Conservation (phyloP, 441 rosid species). For the Sinapis alba region DNA sequence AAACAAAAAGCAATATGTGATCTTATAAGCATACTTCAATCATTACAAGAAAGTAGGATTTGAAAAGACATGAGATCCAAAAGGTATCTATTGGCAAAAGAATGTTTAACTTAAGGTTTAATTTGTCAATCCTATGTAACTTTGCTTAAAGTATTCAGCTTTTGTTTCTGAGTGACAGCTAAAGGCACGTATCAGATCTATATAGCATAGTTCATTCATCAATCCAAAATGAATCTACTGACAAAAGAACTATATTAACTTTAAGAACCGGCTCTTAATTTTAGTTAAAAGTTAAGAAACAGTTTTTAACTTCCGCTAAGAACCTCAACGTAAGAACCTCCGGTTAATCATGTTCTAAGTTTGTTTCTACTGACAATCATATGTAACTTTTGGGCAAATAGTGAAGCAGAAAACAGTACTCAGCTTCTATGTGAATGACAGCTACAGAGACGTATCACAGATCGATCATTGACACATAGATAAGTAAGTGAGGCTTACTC, state of each 20-base stretch:
- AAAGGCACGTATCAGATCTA: not conserved
- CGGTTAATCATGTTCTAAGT: too few species aligned
- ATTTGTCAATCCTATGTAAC: not conserved
- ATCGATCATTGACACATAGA: not conserved
- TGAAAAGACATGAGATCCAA: not conserved
- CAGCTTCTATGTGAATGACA: not conserved
- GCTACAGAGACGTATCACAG: not conserved
- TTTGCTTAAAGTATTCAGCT: not conserved
- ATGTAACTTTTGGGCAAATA: not conserved
- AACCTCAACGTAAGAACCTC: too few species aligned
- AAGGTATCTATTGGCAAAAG: not conserved
- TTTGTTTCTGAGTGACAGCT: not conserved
- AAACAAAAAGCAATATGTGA: not conserved
- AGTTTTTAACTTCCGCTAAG: too few species aligned
- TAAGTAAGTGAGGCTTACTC: conserved; percentile 54
- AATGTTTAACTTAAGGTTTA: not conserved
- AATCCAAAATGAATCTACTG: not conserved
- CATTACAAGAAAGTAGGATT: not conserved
- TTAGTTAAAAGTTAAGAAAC: too few species aligned
- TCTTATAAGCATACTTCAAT: not conserved
- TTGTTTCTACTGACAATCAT: not conserved
- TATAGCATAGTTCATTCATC: not conserved
- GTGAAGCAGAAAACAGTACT: not conserved
- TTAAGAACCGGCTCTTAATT: too few species aligned
- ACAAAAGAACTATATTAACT: not conserved